These are phyloP conservation scores for Plasmodium chabaudi DNA, from an alignment of 169 alveolate genomes.

Conservation along the genomic window DNA sequence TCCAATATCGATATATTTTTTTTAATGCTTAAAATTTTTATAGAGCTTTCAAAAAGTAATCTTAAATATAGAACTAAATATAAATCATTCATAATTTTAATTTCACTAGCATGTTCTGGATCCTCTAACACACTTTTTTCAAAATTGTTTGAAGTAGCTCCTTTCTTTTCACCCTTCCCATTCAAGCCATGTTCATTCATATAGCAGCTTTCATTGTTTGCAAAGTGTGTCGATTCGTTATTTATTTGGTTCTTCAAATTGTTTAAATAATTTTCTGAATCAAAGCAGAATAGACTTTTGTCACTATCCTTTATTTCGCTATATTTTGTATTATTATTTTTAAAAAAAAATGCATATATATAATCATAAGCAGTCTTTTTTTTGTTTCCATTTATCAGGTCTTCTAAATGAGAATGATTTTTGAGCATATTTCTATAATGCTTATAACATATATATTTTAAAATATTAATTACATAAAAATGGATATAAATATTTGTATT, in stretches of 20 bases:
- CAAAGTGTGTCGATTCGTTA: neutral
- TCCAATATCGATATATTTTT: slow-evolving; percentile 33
- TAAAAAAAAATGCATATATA: slow-evolving; percentile 12
- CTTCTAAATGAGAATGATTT: slow-evolving; percentile 12
- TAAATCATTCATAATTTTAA: slow-evolving; percentile 31
- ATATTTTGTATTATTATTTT: neutral
- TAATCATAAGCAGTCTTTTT: slow-evolving; percentile 21
- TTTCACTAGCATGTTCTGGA: neutral
- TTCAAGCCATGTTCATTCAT: neutral
- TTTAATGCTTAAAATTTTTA: slow-evolving; percentile 41
- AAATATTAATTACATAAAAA: slow-evolving; percentile 42
- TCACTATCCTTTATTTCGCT: neutral
- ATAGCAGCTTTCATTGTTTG: neutral
- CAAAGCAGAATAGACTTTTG: neutral
- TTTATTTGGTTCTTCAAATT: neutral
- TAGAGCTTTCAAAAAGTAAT: slow-evolving; percentile 35
- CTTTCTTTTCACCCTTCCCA: neutral
- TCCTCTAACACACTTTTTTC: neutral
- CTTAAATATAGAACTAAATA: slow-evolving; percentile 31
- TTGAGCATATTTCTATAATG: slow-evolving; percentile 1
- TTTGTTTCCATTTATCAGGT: neutral
- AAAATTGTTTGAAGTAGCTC: neutral
- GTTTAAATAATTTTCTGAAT: neutral
- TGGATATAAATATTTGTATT: slow-evolving; percentile 37
- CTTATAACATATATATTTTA: slow-evolving; percentile 46